phyloP scores from a whole-genome alignment of 2,329 filamentous ascomycete species.

The Ascochyta fabae region DNA sequence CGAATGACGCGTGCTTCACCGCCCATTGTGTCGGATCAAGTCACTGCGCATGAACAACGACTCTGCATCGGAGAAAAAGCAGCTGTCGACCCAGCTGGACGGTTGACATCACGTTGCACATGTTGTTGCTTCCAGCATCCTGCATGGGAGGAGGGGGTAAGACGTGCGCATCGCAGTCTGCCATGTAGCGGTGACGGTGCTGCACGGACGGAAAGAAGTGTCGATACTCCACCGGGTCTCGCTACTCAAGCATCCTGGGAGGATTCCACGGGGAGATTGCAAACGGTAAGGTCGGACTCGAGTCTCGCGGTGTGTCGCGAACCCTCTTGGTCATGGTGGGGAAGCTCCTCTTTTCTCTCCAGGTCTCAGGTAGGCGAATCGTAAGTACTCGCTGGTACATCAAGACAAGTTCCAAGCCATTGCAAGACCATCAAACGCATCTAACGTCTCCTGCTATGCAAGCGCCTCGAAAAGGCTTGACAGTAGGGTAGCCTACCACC shows the following conservation, averaged over 20 bases:
- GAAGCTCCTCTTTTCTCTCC: neutral
- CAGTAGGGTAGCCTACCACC: too few species aligned
- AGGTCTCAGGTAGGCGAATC: neutral
- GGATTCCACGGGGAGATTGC: neutral
- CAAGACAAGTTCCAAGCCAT: too few species aligned
- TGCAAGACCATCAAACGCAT: too few species aligned
- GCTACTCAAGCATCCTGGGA: neutral
- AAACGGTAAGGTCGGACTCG: neutral
- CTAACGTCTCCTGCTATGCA: too few species aligned
- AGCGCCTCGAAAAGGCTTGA: too few species aligned
- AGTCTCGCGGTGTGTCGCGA: neutral
- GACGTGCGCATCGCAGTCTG: neutral
- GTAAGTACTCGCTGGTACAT: neutral
- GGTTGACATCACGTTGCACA: slow-evolving; percentile 9
- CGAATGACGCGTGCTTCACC: slow-evolving; percentile 13
- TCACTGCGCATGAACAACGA: slow-evolving; percentile 3
- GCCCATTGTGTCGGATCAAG: slow-evolving; percentile 16
- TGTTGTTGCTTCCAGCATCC: neutral
- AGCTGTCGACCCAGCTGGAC: neutral
- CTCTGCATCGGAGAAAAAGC: slow-evolving; percentile 9
- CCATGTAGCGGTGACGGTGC: neutral
- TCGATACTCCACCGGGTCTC: neutral
- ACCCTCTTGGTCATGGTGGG: neutral
- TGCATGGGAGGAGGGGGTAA: neutral
- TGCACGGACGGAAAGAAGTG: neutral